Base-by-base conservation (phyloP, 768 basidiomycete genomes). In the Kwoniella pini region DNA sequence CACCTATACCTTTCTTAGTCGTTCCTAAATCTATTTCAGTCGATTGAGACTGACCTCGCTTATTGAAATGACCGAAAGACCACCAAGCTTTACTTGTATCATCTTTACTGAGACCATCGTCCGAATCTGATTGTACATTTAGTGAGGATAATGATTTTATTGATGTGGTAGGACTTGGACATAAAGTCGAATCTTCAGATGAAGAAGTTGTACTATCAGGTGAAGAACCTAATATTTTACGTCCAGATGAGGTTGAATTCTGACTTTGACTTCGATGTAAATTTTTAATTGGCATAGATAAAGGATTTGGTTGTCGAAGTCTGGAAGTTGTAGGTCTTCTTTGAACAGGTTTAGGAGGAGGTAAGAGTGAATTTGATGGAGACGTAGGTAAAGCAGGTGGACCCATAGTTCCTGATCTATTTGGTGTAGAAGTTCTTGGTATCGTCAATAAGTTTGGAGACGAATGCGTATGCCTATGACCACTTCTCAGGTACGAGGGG, bases 391-490 rank as follows among this genome's bases (percentile, higher is more conserved):
- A 21, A 13, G 57, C 33, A 40, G 43, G 54, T 19, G 56, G 57
- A 21, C 51, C 54, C 51, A 64, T 54, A 19, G 44, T 17, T 17
- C 33, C 36, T 10, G 19, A 42, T 24, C 33, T 57, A 7, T 19
- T 24, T 28, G 40, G 31, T 19, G 27, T 31, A 21, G 46, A 31
- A 36, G 55, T 15, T 24, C 19, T 30, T n/a, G 59, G 52, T 6
- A 54, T 54, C 4, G 45, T 44, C 17, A 61, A 21, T 9, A 64
- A 28, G 31, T 60, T 60, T 15, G 63, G 63, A 2, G 63, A 64
- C 7, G 63, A 64, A 42, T 64, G 57, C 4, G 63, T 64, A 31
- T 64, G 58, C 36, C 63, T 45, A 42, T 64, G 63, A 26, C 51
- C 48, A 36, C 13, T 48, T 13, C 12, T 62, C 28, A 62, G 36